Percentiles rank a stretch among this genome's conserved stretches.
Conservation (phyloP, 148 eudicot species). For the Rhododendron ovatum region DNA sequence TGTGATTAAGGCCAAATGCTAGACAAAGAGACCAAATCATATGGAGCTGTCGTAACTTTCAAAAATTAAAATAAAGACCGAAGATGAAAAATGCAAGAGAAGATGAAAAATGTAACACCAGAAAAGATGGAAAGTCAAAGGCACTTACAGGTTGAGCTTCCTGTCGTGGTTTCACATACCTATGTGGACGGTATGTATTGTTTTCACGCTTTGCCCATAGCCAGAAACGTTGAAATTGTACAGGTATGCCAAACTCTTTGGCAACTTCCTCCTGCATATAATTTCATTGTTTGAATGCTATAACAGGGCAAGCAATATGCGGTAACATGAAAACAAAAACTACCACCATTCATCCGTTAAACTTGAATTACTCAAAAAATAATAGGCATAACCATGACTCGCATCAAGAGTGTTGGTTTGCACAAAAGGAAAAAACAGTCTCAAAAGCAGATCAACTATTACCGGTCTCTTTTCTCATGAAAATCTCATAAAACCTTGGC, state of each 20-base stretch:
- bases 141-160: constrained; percentile 63
- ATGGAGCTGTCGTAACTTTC: background rate
- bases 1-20: background rate
- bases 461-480: background rate
- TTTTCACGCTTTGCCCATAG: constrained; percentile 89
- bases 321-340: background rate
- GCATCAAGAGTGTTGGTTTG: background rate
- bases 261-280: constrained; percentile 72
- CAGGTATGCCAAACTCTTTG: constrained; percentile 81
- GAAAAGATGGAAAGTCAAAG: background rate
- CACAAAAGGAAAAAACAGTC: background rate
- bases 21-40: background rate
- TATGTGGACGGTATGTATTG: constrained; percentile 82
- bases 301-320: background rate
- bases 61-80: too few relatives aligned
- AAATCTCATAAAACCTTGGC: background rate
- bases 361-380: too few relatives aligned
- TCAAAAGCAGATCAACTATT: background rate
- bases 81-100: too few relatives aligned
- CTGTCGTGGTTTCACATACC: constrained; percentile 58
- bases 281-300: background rate
- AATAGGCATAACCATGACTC: background rate
- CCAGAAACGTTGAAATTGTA: constrained; percentile 87
- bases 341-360: background rate
- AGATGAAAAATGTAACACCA: background rate